Evolutionary conservation across 2,329 filamentous ascomycete genomes (phyloP), one percentile per base, ranked within the genome.

Genomic region (Dactylonectria macrodidyma): DNA sequence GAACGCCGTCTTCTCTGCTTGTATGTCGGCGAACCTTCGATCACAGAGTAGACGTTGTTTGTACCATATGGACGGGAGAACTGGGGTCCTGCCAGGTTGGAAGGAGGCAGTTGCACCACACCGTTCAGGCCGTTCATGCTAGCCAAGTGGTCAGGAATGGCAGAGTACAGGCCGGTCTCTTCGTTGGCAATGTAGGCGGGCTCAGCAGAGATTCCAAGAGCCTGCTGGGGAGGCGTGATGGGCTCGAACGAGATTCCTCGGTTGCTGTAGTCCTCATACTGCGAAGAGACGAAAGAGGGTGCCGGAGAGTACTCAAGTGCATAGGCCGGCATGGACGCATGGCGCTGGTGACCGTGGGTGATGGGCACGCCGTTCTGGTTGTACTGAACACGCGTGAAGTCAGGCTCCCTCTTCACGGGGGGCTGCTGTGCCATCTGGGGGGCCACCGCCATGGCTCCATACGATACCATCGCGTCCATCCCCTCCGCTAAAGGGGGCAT

Each of bases 251-350:
- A 98, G 77, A 98, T 91, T 59, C 95, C 96, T 65, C 96, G 93
- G 80, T 95, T 95, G 89, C 94, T 97, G 86, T 98, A 99, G 81
- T 98, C 95, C 79, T 98, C 96, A 77, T 95, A 97, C 77, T 98
- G 95, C 1, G 96, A 98, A n/a, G 96, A 98, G 59, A 97, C 95
- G 78, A 98, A 98, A 1, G 96, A 98, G 2, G 96, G 96, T 0
- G 96, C 96, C 60, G 96, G 96, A 16, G 96, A 99, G 85, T 98
- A 99, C 83, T 99, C 96, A 81, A 98, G 92, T 55, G 85, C 89
- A 80, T 97, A 99, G 22, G 95, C 93, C 57, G 96, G 96, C 95
- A 99, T 98, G n/a, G 96, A 99, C 69, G 95, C 93, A 83, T 98
- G 95, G 65, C 96, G 92, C 81, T 97, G 94, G 83, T 97, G 95